Conservation (phyloP, 257 asterid genomes). For the Paulownia fortunei region DNA sequence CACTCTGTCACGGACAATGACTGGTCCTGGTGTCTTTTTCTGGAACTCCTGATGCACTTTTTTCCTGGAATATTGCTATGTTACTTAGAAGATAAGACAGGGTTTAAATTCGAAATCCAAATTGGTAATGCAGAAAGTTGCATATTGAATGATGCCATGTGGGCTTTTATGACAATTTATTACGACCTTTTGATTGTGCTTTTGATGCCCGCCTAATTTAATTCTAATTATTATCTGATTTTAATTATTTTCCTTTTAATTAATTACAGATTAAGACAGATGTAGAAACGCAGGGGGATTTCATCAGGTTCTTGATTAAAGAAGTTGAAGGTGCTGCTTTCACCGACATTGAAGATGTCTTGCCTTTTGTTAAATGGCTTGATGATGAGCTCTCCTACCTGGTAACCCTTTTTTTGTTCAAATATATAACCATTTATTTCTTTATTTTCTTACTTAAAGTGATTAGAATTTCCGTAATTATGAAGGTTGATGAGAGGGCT, state of each 20-base stretch:
- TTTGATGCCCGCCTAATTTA: slow-evolving; percentile 14
- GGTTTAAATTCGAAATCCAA: slow-evolving; percentile 52
- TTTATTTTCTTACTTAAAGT: neutral
- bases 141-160: slow-evolving; percentile 39
- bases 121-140: slow-evolving; percentile 32
- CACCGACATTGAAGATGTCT: slow-evolving; percentile 88
- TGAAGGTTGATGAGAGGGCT: slow-evolving; percentile 98
- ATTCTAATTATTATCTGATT: neutral
- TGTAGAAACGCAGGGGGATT: slow-evolving; percentile 95
- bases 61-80: slow-evolving; percentile 44
- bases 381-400: slow-evolving; percentile 94
- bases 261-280: slow-evolving; percentile 88
- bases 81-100: slow-evolving; percentile 53
- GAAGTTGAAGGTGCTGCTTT: slow-evolving; percentile 92
- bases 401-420: slow-evolving; percentile 43
- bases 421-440: too few species aligned
- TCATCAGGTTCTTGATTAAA: slow-evolving; percentile 83
- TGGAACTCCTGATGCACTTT: slow-evolving; percentile 34
- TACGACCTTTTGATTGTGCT: slow-evolving; percentile 29
- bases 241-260: neutral
- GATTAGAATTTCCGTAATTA: neutral
- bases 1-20: slow-evolving; percentile 54
- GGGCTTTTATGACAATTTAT: slow-evolving; percentile 44
- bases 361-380: slow-evolving; percentile 97
- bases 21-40: slow-evolving; percentile 46